Percentiles rank a stretch among this genome's conserved stretches.
These are phyloP conservation scores for Picea abies DNA, from an alignment of 83 land plant species.

Conservation along the genomic window DNA sequence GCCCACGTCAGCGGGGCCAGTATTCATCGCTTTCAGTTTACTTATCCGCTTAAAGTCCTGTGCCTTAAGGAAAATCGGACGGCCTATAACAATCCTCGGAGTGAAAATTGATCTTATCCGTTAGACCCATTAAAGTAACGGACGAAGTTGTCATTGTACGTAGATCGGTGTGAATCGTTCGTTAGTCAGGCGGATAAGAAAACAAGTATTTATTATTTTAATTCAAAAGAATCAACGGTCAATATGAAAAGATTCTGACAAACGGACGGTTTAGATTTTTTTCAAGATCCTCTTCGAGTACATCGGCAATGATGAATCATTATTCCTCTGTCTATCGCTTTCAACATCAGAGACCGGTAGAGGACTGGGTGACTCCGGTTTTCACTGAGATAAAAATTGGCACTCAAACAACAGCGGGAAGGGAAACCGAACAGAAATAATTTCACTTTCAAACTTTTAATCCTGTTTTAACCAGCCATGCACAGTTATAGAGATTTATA, in stretches of 20 bases:
- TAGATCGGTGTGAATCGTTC: not conserved
- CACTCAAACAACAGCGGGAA: not conserved
- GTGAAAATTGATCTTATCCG: not conserved
- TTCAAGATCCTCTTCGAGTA: not conserved
- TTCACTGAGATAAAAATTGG: not conserved
- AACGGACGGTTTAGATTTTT: not conserved
- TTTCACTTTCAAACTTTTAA: too few species aligned
- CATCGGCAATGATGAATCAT: not conserved
- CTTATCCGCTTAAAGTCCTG: not conserved
- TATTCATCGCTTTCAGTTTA: not conserved
- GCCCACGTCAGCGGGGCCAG: not conserved
- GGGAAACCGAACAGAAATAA: too few species aligned
- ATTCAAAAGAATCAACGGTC: not conserved
- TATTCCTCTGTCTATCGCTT: not conserved
- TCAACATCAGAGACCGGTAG: not conserved
- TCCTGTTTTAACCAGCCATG: too few species aligned
- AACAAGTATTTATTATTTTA: not conserved
- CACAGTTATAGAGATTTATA: too few species aligned
- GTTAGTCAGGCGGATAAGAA: conserved; percentile 1
- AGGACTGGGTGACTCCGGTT: not conserved
- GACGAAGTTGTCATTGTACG: not conserved
- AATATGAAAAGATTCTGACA: not conserved
- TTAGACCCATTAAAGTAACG: not conserved
- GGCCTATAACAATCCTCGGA: not conserved
- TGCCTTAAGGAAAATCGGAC: not conserved